These are phyloP conservation scores for Thielaviopsis euricoi DNA, from an alignment of 2,329 filamentous ascomycete species.

Conservation along the genomic window DNA sequence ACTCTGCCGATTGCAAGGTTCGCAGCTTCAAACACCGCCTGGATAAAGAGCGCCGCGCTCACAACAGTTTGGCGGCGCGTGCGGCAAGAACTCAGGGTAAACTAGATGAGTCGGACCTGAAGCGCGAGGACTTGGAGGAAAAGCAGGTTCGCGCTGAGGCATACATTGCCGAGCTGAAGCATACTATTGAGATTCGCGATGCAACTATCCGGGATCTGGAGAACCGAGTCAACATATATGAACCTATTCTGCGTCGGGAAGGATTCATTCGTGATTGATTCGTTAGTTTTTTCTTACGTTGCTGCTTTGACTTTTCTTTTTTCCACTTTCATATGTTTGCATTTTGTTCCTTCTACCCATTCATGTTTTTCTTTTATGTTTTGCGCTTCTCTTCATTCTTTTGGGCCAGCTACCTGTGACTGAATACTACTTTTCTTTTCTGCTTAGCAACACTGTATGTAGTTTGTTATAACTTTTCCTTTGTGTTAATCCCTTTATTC, in stretches of 20 bases:
- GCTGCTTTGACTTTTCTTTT: not conserved
- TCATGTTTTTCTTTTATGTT: not conserved
- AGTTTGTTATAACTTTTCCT: too few relatives aligned
- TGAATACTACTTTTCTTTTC: too few relatives aligned
- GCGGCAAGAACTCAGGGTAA: not conserved
- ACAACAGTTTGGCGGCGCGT: not conserved
- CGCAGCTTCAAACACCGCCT: not conserved
- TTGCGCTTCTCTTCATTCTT: too few relatives aligned
- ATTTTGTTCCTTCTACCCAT: not conserved
- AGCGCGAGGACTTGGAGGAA: conserved; percentile 13
- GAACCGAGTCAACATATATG: conserved; percentile 14
- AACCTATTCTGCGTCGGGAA: conserved; percentile 15
- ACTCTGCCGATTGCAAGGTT: not conserved
- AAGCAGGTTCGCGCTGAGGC: conserved; percentile 8
- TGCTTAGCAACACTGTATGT: too few relatives aligned
- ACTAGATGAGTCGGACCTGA: conserved; percentile 7
- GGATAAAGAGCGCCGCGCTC: not conserved
- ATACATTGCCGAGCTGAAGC: conserved; percentile 3
- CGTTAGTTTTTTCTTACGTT: not conserved
- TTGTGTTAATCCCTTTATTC: too few relatives aligned
- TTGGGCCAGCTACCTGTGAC: too few relatives aligned
- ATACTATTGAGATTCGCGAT: conserved; percentile 11
- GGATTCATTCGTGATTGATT: conserved; percentile 11
- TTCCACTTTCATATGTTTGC: not conserved
- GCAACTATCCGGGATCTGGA: conserved; percentile 10